Evolutionary conservation across 2,329 filamentous ascomycete genomes (phyloP).

Genomic region (Colletotrichum orbiculare): DNA sequence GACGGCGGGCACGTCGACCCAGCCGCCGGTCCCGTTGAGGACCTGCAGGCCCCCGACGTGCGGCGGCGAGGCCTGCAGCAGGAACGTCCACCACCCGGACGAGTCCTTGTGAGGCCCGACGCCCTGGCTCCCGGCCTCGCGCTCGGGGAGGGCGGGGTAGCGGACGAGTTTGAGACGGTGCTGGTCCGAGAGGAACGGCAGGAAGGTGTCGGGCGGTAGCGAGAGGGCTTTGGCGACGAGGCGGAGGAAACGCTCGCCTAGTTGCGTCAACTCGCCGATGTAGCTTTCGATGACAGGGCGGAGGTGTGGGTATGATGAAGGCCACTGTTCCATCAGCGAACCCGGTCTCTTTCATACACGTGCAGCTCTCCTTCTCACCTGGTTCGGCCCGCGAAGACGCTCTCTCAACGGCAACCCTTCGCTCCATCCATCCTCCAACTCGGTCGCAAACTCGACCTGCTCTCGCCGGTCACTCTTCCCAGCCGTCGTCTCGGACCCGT

Average conservation of each 20-base stretch:
- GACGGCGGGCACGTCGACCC: slow-evolving; percentile 62
- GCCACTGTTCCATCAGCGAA: slow-evolving; percentile 50
- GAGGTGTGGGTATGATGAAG: slow-evolving; percentile 47
- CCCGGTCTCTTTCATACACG: fast-evolving
- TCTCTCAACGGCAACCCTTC: slow-evolving; percentile 51
- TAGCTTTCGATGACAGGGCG: slow-evolving; percentile 57
- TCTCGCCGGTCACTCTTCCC: slow-evolving; percentile 63
- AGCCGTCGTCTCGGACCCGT: slow-evolving; percentile 66
- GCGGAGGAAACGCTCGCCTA: slow-evolving; percentile 65
- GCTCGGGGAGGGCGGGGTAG: slow-evolving; percentile 53
- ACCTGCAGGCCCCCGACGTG: slow-evolving; percentile 61
- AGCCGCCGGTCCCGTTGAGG: slow-evolving; percentile 57
- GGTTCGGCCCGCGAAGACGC: slow-evolving; percentile 59
- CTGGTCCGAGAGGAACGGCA: slow-evolving; percentile 64
- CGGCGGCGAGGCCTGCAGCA: slow-evolving; percentile 68
- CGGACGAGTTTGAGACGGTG: slow-evolving; percentile 69
- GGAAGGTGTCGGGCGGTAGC: slow-evolving; percentile 59
- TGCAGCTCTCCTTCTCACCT: slow-evolving; percentile 44
- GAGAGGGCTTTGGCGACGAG: slow-evolving; percentile 66
- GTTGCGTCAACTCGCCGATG: slow-evolving; percentile 59
- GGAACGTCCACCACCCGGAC: slow-evolving; percentile 73
- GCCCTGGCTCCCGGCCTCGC: slow-evolving; percentile 53
- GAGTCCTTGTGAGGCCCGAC: slow-evolving; percentile 73
- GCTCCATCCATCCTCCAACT: slow-evolving; percentile 54
- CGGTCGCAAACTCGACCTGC: slow-evolving; percentile 70